Base-by-base conservation (phyloP, 2,329 filamentous ascomycete species). In the Diaporthe humulicola region DNA sequence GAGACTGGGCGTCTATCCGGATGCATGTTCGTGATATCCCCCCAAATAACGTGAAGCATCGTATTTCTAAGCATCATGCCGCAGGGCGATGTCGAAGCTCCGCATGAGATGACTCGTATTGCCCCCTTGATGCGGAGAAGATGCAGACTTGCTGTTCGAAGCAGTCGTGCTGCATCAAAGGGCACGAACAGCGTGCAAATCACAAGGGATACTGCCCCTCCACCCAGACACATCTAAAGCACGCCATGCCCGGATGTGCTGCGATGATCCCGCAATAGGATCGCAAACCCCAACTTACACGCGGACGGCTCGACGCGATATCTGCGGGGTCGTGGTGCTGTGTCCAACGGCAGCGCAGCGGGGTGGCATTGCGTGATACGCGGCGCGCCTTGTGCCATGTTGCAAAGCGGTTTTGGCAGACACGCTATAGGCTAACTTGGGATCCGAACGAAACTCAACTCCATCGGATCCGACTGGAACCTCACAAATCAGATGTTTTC, bases 51-150 rank as follows among this genome's bases (percentile, higher is more conserved):
- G 60, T 50, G 67, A 76, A 40, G 9, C 36, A 8, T 2, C 30
- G 73, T 64, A 76, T 76, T 76, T 74, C 74, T 74, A 76, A 76
- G 50, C 74, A 76, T 33, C 25, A 38, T 56, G n/a, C 48, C 45
- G 38, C 36, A 42, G 10, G 22, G 25, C 22, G 17, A 38, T 17
- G 15, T 40, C 48, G 45, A 75, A 69, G 66, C 72, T 73, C 74
- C 74, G 73, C 73, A 54, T 25, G n/a, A 9, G 52, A 64, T 36
- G 33, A 42, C 50, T 67, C 45, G 38, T 52, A 30, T 33, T 64
- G 52, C 42, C 50, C 25, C 33, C 28, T 57, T 12, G 40, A 25
- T 66, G 69, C 74, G 60, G 54, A 71, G 74, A 73, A 74, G 57
- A 52, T 58, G 58, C 58, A 25, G 56, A 50, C 25, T 9, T 25